Evolutionary conservation across 306 rosid species (phyloP), one percentile per base, ranked within the genome.

Genomic region (Glycine soja): DNA sequence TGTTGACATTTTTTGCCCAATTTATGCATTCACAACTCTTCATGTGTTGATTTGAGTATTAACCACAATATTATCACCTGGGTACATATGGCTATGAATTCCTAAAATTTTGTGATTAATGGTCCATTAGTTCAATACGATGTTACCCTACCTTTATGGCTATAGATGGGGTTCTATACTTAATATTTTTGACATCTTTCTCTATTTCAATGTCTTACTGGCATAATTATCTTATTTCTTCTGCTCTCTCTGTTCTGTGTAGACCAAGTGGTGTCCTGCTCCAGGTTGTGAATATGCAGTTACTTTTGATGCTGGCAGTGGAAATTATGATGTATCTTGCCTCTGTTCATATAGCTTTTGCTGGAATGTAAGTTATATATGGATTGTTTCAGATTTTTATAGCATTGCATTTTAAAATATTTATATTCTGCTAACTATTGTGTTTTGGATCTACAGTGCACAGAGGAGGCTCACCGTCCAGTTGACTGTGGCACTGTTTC

Each of bases 251-350:
- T 86, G 72, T 59, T 69, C 68, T 85, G 52, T 67, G 65, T 70
- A 93, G 94, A 93, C 92, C 80, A 93, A 90, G 86, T 93, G 97
- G 97, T 93, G 97, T 77, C 97, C 97, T 78, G 97, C 97, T 48
- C 94, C 97, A 0, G 97, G 92, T 53, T 93, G 97, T 71, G 93
- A 93, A 10, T 70, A 82, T 74, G 97, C 93, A 5, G 92, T 90
- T 30, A 85, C 83, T 78, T 93, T 87, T 81, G 88, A 86, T 65
- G 94, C 90, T 56, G 91, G 89, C 38, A 72, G 75, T 76, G 86
- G 88, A 15, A 85, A 83, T 68, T 88, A 78, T 83, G 97, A 91
- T 78, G 92, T 93, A 32, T 82, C 81, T 78, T 93, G 98, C 86
- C 81, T 87, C 61, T 93, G 97, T 78, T 86, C 98, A 36, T 67